Conservation (phyloP, 2,329 filamentous ascomycete species). For the Aotearoamyces nothofagi region DNA sequence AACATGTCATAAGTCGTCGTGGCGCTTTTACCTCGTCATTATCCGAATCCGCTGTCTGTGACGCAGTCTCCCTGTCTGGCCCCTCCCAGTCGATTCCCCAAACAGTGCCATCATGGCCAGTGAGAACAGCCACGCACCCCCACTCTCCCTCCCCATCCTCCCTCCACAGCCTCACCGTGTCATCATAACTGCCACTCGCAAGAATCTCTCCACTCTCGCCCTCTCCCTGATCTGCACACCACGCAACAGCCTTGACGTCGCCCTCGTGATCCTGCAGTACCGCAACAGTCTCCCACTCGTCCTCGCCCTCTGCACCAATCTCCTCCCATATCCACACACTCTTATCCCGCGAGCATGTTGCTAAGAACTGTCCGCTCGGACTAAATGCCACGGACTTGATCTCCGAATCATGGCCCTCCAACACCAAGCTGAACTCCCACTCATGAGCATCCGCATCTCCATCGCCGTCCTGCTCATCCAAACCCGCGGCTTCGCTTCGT, state of each 20-base stretch:
- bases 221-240: constrained; percentile 59
- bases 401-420: constrained; percentile 92
- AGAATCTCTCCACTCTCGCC: constrained; percentile 63
- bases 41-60: constrained; percentile 10
- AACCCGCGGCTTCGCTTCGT: constrained; percentile 31
- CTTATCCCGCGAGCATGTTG: constrained; percentile 86
- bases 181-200: constrained; percentile 86
- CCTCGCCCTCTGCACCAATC: constrained; percentile 61
- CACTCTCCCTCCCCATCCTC: constrained; percentile 85
- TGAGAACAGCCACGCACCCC: constrained; percentile 72
- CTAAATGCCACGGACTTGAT: constrained; percentile 70
- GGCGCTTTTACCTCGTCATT: constrained; percentile 23
- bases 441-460: constrained; percentile 11
- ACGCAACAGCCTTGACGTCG: constrained; percentile 87
- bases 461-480: constrained; percentile 27
- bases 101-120: constrained; percentile 73
- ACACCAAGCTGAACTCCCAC: constrained; percentile 82
- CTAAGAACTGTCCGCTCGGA: constrained; percentile 62
- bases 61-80: constrained; percentile 11
- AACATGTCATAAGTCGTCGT: constrained; percentile 62
- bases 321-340: constrained; percentile 99
- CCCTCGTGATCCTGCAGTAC: constrained; percentile 89
- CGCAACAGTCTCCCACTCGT: constrained; percentile 93
- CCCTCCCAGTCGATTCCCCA: constrained; percentile 72
- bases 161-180: constrained; percentile 70